Conservation (phyloP, 2,329 filamentous ascomycete species). For the Penicillium sp. region DNA sequence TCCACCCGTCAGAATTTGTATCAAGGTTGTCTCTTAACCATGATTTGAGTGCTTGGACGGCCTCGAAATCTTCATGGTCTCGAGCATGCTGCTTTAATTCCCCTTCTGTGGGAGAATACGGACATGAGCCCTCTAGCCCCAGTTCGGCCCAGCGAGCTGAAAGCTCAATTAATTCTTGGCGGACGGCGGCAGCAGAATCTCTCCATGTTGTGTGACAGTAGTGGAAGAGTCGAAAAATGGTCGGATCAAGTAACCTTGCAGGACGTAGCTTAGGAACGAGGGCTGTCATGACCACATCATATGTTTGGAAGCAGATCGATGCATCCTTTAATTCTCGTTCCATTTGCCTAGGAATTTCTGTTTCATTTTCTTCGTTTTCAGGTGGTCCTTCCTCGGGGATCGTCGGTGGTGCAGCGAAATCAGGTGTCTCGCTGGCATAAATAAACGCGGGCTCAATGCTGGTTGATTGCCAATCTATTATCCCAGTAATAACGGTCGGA, state of each 20-base stretch:
- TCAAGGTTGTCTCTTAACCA: constrained; percentile 24
- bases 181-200: constrained; percentile 24
- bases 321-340: constrained; percentile 17
- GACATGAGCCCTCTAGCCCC: constrained; percentile 22
- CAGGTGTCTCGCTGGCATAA: constrained; percentile 21
- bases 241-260: constrained; percentile 24
- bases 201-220: constrained; percentile 29
- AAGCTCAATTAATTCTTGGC: constrained; percentile 31
- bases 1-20: constrained; percentile 31
- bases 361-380: constrained; percentile 12
- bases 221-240: constrained; percentile 30
- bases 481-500: constrained; percentile 22
- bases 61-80: constrained; percentile 31
- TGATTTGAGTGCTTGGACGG: constrained; percentile 24
- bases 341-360: constrained; percentile 4
- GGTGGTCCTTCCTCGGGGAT: constrained; percentile 9
- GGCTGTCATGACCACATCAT: constrained; percentile 24
- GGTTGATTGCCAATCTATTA: constrained; percentile 30
- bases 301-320: constrained; percentile 28
- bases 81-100: constrained; percentile 23
- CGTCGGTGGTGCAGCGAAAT: constrained; percentile 24
- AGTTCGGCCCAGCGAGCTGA: constrained; percentile 23
- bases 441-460: constrained; percentile 25
- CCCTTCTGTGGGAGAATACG: constrained; percentile 21
- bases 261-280: constrained; percentile 22